A percentile compares a stretch with the other conserved stretches of the same genome.
Conservation (phyloP, 805 yeast species). For the Metschnikowia bowlesiae region DNA sequence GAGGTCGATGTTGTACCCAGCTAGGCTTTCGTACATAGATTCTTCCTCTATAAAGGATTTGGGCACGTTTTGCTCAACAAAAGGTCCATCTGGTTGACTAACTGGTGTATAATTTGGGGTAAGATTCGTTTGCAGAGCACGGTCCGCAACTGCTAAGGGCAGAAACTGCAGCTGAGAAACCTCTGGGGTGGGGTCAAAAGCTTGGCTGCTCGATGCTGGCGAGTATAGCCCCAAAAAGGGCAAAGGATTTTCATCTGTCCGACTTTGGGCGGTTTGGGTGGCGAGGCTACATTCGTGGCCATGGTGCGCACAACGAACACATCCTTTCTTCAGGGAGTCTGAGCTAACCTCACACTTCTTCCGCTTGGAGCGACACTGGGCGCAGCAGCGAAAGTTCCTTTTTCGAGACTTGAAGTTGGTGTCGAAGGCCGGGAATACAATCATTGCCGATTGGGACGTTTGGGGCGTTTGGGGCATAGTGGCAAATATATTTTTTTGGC, state of each 20-base stretch:
- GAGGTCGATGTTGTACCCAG: background rate
- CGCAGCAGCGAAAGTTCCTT: slow-evolving; percentile 39
- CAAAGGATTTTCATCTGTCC: background rate
- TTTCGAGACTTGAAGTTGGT: slow-evolving; percentile 36
- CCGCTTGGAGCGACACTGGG: slow-evolving; percentile 34
- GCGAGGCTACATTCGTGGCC: slow-evolving; percentile 17
- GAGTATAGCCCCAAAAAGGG: background rate
- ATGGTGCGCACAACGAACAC: background rate
- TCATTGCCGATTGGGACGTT: slow-evolving; percentile 20
- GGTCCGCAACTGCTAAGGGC: background rate
- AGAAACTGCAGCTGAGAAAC: background rate
- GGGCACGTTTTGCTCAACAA: background rate
- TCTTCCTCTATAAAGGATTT: background rate
- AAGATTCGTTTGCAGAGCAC: background rate
- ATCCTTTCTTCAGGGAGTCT: background rate
- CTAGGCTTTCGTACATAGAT: slow-evolving; percentile 3
- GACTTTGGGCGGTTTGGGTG: slow-evolving; percentile 1
- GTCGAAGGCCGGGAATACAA: slow-evolving; percentile 42
- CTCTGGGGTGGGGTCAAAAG: background rate
- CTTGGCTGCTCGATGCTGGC: background rate
- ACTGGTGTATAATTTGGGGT: background rate
- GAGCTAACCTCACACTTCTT: background rate
- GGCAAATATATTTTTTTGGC: background rate
- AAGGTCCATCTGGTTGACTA: background rate
- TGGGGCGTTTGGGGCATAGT: no score